These are phyloP conservation scores for Ailanthus altissimus DNA, from an alignment of 345 rosid species.

Conservation along the genomic window DNA sequence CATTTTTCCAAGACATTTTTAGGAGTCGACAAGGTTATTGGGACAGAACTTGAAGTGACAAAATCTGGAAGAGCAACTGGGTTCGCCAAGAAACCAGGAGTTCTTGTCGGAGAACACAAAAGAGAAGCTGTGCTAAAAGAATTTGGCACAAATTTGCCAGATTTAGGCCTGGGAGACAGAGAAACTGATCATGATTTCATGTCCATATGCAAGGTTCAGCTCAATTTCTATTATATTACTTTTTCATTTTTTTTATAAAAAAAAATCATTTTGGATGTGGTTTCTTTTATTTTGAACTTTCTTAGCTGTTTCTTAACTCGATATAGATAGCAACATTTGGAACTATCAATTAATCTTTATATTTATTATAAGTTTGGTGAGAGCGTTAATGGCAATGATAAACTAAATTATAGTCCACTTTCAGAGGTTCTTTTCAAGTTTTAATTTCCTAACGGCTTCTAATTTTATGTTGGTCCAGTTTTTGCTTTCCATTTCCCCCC, in stretches of 20 bases:
- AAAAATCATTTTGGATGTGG: not conserved
- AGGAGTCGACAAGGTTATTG: constrained; percentile 82
- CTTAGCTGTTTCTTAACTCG: constrained; percentile 7
- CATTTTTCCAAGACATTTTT: constrained; percentile 69
- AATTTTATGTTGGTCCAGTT: not conserved
- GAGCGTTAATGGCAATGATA: constrained; percentile 23
- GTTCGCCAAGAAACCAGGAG: constrained; percentile 63
- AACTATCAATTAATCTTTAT: constrained; percentile 2
- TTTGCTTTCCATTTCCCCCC: not conserved
- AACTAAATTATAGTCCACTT: not conserved
- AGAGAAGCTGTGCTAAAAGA: constrained; percentile 62
- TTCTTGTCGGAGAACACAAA: constrained; percentile 64
- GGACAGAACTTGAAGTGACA: constrained; percentile 71
- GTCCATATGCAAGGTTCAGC: constrained; percentile 82
- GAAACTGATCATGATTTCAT: constrained; percentile 77
- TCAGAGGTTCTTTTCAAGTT: not conserved
- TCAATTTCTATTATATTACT: not conserved
- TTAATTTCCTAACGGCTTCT: not conserved
- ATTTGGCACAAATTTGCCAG: constrained; percentile 62
- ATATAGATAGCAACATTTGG: not conserved
- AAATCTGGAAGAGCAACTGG: constrained; percentile 85
- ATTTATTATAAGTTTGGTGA: constrained; percentile 33
- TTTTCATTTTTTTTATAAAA: not conserved
- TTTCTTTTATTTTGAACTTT: not conserved
- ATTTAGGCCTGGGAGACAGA: constrained; percentile 81